Evolutionary conservation across 306 rosid genomes (phyloP), one percentile per base, ranked within the genome.

Genomic region (Castanospermum australe): DNA sequence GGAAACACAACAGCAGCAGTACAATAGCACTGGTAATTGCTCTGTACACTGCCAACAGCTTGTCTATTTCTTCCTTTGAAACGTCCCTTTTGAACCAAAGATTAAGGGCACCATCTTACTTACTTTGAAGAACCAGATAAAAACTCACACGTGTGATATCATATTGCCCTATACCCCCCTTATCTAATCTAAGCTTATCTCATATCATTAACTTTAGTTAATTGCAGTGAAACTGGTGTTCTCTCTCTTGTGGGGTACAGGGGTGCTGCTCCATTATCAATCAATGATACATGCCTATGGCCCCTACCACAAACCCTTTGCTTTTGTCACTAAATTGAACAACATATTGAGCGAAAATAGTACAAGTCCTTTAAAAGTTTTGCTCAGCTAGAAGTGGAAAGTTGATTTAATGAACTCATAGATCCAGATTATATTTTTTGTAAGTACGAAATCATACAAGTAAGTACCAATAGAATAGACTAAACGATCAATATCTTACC

Each of bases 31-130:
- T 73, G 82, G 74, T n/a, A n/a, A n/a, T 32, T 38, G 57, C 81
- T 73, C 88, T 85, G 88, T 67, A 57, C 87, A 75, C 84, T 79
- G 45, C 56, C 85, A 73, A 84, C 84, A 86, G 47, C 77, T 79
- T 88, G 92, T 90, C 92, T 67, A 60, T 88, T 79, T 86, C 71
- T 82, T 83, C 80, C 81, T 70, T 81, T 85, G 89, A 73, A 69
- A 83, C 83, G 92, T 85, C 91, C 84, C 88, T 90, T 86, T 85
- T 85, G 59, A 83, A 72, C 72, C 84, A 76, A 74, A 70, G 67
- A 30, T 21, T 65, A 71, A 15, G 54, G 48, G 47, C 56, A 74
- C 68, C 51, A 17, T 42, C 25, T 72, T 38, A 76, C 65, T 38
- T 60, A 15, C 59, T 82, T 75, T 66, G 45, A 51, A 80, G 38